Conservation (phyloP, 2,329 filamentous ascomycete genomes). For the Scortechinia acanthostroma region DNA sequence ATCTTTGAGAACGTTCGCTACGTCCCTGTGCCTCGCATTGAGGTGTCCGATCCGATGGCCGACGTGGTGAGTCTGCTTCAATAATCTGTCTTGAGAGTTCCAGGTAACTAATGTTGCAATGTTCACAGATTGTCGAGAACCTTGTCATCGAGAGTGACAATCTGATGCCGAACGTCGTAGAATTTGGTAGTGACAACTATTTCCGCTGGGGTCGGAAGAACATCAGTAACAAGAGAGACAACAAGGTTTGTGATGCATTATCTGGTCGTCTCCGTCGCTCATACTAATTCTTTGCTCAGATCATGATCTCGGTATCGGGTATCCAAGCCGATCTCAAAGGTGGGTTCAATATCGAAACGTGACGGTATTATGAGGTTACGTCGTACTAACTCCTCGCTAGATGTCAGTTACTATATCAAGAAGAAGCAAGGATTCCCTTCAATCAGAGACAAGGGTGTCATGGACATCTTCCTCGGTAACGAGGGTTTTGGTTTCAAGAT, state of each 20-base stretch:
- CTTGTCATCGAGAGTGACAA: conserved; percentile 93
- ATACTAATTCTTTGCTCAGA: too few species aligned
- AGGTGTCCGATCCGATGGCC: conserved; percentile 76
- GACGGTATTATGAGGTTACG: too few species aligned
- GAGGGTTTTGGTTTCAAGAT: conserved; percentile 87
- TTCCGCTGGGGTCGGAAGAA: conserved; percentile 91
- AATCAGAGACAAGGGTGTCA: conserved; percentile 78
- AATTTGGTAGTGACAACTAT: conserved; percentile 87
- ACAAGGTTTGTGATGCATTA: too few species aligned
- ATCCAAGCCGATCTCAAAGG: conserved; percentile 87
- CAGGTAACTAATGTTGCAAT: too few species aligned
- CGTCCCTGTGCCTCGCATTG: conserved; percentile 86
- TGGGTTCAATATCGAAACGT: too few species aligned
- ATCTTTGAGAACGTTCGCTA: conserved; percentile 82
- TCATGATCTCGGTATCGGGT: conserved; percentile 80
- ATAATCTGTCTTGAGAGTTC: too few species aligned
- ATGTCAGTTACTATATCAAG: conserved; percentile 91
- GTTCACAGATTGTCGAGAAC: conserved; percentile 88
- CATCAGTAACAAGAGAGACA: conserved; percentile 72
- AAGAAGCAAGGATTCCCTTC: conserved; percentile 89
- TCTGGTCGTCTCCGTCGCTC: too few species aligned
- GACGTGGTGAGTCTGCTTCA: conserved; percentile 81
- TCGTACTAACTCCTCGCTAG: too few species aligned
- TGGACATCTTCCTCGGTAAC: conserved; percentile 81
- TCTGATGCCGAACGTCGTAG: conserved; percentile 84